Evolutionary conservation across 345 rosid species (phyloP).

Genomic region (Eutrema heterophyllum): DNA sequence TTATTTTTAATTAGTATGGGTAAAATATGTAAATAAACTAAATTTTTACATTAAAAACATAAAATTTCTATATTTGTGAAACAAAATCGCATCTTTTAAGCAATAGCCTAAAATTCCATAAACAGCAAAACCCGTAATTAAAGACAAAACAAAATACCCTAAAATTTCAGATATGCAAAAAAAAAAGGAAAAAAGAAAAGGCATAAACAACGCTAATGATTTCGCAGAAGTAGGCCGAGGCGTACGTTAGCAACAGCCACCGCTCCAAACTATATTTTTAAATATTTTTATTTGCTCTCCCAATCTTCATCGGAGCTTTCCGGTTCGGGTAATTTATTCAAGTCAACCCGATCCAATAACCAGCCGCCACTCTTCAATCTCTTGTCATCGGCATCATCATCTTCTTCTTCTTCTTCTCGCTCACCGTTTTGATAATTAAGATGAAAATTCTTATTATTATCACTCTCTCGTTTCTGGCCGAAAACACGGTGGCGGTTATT

Average conservation of each 20-base stretch:
- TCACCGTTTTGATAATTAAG: neutral
- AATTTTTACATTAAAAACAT: no score
- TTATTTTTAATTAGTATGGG: no score
- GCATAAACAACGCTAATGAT: constrained; percentile 14
- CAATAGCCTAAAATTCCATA: constrained; percentile 27
- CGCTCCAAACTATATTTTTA: neutral
- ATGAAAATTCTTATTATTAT: constrained; percentile 16
- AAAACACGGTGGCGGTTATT: constrained; percentile 34
- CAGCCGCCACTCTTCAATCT: constrained; percentile 42
- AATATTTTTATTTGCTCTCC: constrained; percentile 28
- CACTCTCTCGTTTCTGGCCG: constrained; percentile 17
- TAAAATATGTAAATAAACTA: no score
- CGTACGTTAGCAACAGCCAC: constrained; percentile 33
- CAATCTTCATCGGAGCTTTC: constrained; percentile 70
- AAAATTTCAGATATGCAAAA: constrained; percentile 10
- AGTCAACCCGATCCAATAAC: constrained; percentile 63
- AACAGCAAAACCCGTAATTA: constrained; percentile 13
- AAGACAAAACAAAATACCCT: neutral
- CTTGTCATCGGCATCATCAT: constrained; percentile 9
- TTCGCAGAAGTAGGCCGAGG: constrained; percentile 6
- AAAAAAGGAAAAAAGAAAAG: neutral
- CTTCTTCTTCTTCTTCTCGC: neutral
- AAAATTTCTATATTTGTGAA: no score
- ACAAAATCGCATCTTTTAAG: constrained; percentile 31
- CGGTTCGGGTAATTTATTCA: constrained; percentile 94